Evolutionary conservation across 2,329 filamentous ascomycete genomes (phyloP), one percentile per base, ranked within the genome.

Genomic region (Epichloe aotearoae): DNA sequence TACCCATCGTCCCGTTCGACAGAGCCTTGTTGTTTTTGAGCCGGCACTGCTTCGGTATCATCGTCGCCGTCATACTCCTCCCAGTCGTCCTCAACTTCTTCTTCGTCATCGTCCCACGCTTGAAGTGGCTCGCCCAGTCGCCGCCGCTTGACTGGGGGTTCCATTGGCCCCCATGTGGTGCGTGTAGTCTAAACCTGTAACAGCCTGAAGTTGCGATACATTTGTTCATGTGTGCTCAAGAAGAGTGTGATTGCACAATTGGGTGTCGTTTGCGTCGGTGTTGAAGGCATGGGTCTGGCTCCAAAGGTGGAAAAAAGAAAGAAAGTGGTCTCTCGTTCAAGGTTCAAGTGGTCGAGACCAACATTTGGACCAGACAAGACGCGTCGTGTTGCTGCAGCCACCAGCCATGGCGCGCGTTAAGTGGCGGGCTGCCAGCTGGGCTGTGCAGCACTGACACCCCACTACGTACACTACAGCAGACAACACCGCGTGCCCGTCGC

Each of bases 111-210:
- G 39, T 51, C 41, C 15, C 38, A 47, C 51, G 59, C 63, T 23
- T 56, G 66, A 44, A 68, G 59, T 46, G 69, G 63, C 56, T 65
- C 62, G 62, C 70, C 69, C n/a, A 80, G 65, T 58, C 79, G 79
- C 55, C 75, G 71, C 61, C 80, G 74, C 66, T 88, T 88, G 46
- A 69, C 59, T 15, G 74, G 73, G 34, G 73, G 75, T 56, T 82
- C 77, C 79, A 83, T 83, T 39, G 42, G n/a, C 36, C 33, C 50
- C 42, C 51, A 57, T 54, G 30, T 49, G 50, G 39, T 47, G 47
- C 48, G 39, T 47, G 47, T 33, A 23, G 26, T 45, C 15, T 10
- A 26, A 20, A 38, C 41, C 15, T 11, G 38, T 38, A 17, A 47
- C 30, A 5, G 26, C n/a, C 15, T 14, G 26, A 15, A 20, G 8